Percentiles rank a stretch among this genome's conserved stretches.
These are phyloP conservation scores for Dendrobium nobile DNA, from an alignment of 106 monocot species.

Conservation along the genomic window DNA sequence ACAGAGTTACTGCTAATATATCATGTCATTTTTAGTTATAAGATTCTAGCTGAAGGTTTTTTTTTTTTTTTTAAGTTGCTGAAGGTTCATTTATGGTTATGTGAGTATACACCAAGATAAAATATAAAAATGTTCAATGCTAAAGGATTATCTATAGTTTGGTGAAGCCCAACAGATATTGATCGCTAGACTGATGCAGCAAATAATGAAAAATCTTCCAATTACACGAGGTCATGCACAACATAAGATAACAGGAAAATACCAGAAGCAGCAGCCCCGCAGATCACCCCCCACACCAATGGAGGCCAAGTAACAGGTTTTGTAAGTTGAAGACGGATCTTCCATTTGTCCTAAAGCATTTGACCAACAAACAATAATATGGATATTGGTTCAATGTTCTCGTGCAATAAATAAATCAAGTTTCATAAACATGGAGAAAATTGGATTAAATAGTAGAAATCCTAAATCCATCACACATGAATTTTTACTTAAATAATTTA, in stretches of 20 bases:
- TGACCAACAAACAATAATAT: background rate
- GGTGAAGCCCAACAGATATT: background rate
- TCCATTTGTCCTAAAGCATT: slow-evolving; percentile 70
- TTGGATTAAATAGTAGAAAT: background rate
- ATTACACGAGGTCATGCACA: background rate
- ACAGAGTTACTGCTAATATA: background rate
- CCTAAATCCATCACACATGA: background rate
- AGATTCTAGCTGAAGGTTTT: background rate
- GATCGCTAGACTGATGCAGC: background rate
- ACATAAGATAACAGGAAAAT: slow-evolving; percentile 11
- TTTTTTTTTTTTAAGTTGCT: background rate
- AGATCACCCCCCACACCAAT: slow-evolving; percentile 89
- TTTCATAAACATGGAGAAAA: background rate
- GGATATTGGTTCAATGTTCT: background rate
- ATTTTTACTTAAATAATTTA: background rate
- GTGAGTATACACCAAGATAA: too few species aligned
- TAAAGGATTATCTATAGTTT: background rate
- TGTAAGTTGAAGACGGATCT: slow-evolving; percentile 89
- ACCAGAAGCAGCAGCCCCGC: slow-evolving; percentile 98
- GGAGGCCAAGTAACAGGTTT: slow-evolving; percentile 98
- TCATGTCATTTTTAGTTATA: background rate
- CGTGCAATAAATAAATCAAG: background rate
- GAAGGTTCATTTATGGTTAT: too few species aligned
- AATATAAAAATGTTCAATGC: too few species aligned
- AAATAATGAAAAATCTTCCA: background rate